Conservation (phyloP, 2,329 filamentous ascomycete genomes). For the Dactylellina leptospora region DNA sequence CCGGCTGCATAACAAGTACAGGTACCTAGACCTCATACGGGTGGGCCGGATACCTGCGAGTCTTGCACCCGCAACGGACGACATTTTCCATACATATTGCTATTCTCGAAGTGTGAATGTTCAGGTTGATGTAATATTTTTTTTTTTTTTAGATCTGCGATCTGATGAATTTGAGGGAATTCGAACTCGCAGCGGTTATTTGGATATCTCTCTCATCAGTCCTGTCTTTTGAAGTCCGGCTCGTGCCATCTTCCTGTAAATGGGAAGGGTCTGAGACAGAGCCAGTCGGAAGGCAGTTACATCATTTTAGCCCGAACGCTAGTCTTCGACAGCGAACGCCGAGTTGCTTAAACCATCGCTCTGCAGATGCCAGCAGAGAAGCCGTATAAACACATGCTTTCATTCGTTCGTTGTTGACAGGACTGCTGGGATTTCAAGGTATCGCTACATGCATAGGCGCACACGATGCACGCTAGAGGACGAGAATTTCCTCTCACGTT, state of each 20-base stretch:
- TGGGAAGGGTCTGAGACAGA: slow-evolving; percentile 50
- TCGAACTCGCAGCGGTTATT: not conserved
- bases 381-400: slow-evolving; percentile 39
- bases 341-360: slow-evolving; percentile 50
- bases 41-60: slow-evolving; percentile 24
- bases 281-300: slow-evolving; percentile 52
- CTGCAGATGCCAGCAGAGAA: slow-evolving; percentile 41
- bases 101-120: too few relatives aligned
- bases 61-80: not conserved
- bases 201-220: not conserved
- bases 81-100: too few relatives aligned
- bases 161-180: not conserved
- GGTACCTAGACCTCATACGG: slow-evolving; percentile 14
- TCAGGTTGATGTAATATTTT: too few relatives aligned
- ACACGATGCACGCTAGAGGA: slow-evolving; percentile 4
- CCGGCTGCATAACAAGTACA: slow-evolving; percentile 37
- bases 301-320: slow-evolving; percentile 47
- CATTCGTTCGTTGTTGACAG: slow-evolving; percentile 28
- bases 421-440: slow-evolving; percentile 26
- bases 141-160: not conserved
- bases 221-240: not conserved
- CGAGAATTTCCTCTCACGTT: not conserved
- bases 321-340: slow-evolving; percentile 31
- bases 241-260: slow-evolving; percentile 28
- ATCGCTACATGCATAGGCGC: slow-evolving; percentile 35